These are phyloP conservation scores for Echeveria elegans DNA, from an alignment of 164 flowering plant species.

Conservation along the genomic window DNA sequence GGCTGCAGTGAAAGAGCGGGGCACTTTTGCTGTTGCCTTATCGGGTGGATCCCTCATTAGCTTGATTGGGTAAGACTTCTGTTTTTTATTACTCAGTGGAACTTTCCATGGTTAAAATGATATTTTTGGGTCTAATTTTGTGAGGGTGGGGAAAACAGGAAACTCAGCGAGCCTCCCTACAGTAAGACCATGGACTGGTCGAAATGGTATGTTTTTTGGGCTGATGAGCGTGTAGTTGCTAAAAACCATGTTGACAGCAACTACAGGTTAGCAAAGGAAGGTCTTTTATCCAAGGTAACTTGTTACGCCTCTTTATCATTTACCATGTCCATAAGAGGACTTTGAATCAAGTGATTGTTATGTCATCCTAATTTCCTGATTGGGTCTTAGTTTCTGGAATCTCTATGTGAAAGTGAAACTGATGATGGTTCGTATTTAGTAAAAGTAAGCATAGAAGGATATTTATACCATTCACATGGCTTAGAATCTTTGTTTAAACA, in stretches of 20 bases:
- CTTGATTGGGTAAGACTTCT: conserved; percentile 14
- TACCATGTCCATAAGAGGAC: no score
- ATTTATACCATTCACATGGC: background rate
- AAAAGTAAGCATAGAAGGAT: no score
- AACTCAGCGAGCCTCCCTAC: conserved; percentile 22
- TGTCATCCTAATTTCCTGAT: no score
- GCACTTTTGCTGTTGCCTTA: conserved; percentile 21
- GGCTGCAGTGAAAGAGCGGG: conserved; percentile 19
- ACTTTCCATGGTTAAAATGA: background rate
- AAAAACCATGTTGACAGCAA: conserved; percentile 25
- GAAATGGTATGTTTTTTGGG: conserved; percentile 40
- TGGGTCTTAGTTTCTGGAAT: background rate
- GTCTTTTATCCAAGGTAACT: conserved; percentile 26
- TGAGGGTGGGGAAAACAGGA: conserved; percentile 12
- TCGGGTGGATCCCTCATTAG: conserved; percentile 21
- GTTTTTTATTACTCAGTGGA: background rate
- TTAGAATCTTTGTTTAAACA: background rate
- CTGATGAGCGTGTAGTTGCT: conserved; percentile 32
- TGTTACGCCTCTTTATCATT: no score
- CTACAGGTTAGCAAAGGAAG: conserved; percentile 29
- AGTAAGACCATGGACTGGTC: conserved; percentile 28
- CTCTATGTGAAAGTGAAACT: background rate
- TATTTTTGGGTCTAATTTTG: background rate
- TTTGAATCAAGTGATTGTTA: no score
- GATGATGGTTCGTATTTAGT: no score